These are phyloP conservation scores for Thermomucor indicae-seudaticae DNA, from an alignment of 371 early-diverging fungal genomes.

Conservation along the genomic window DNA sequence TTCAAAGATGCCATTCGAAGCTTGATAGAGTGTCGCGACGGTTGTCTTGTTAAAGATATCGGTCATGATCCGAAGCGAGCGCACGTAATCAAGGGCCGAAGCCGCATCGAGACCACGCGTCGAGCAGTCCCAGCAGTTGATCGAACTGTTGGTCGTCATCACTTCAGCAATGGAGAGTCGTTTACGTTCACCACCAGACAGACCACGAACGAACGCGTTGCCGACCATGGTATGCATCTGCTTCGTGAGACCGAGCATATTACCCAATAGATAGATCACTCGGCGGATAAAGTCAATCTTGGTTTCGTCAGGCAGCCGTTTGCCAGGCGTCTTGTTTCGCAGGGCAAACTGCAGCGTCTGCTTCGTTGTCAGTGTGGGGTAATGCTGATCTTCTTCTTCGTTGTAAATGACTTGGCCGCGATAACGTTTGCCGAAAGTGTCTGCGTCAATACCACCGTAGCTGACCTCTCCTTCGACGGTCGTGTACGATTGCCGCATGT, in stretches of 20 bases:
- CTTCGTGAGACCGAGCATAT: slow-evolving; percentile 66
- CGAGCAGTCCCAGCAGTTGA: slow-evolving; percentile 84
- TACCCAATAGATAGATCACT: slow-evolving; percentile 33
- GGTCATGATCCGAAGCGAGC: slow-evolving; percentile 63
- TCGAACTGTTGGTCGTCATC: slow-evolving; percentile 66
- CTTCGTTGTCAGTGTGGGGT: slow-evolving; percentile 26
- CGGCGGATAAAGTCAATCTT: slow-evolving; percentile 19
- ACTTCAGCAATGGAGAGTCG: slow-evolving; percentile 85
- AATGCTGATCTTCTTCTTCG: slow-evolving; percentile 51
- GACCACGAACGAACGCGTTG: slow-evolving; percentile 74
- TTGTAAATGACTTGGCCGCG: slow-evolving; percentile 45
- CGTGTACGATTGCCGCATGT: slow-evolving; percentile 32
- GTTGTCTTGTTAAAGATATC: slow-evolving; percentile 59
- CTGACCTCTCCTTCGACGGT: slow-evolving; percentile 31
- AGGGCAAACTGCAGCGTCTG: slow-evolving; percentile 49
- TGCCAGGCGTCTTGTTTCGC: slow-evolving; percentile 40
- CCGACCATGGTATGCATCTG: slow-evolving; percentile 79
- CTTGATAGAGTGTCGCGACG: slow-evolving; percentile 62
- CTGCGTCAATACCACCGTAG: slow-evolving; percentile 39
- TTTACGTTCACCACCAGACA: slow-evolving; percentile 86
- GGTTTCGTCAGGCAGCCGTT: slow-evolving; percentile 20
- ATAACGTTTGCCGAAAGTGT: slow-evolving; percentile 32
- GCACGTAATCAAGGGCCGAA: slow-evolving; percentile 79
- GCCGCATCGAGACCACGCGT: slow-evolving; percentile 89
- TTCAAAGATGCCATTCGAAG: slow-evolving; percentile 70